phyloP scores from a whole-genome alignment of 192 early-diverging fungal genomes.

The Neocallimastix lanati region DNA sequence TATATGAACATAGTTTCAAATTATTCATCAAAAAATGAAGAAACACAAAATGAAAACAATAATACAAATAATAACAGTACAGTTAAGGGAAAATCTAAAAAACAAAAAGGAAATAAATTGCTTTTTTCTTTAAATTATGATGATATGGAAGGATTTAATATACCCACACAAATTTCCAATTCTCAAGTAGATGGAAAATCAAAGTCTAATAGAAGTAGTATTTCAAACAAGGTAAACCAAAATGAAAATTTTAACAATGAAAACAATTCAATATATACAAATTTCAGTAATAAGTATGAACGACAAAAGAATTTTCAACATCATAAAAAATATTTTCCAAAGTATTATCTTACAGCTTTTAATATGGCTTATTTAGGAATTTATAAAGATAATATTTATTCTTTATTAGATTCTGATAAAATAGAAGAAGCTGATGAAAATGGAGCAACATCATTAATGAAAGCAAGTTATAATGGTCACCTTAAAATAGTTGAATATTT shows the following conservation, averaged over 20 bases:
- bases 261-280: not conserved
- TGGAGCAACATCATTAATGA: not conserved
- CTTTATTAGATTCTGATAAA: no score
- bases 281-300: not conserved
- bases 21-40: not conserved
- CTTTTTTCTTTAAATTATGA: not conserved
- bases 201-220: no score
- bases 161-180: not conserved
- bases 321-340: not conserved
- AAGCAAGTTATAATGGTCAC: constrained; percentile 20
- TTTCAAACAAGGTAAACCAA: no score
- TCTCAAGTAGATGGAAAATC: no score
- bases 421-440: not conserved
- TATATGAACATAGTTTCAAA: constrained; percentile 2
- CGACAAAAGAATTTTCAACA: not conserved
- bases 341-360: not conserved
- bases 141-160: not conserved
- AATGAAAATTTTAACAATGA: no score
- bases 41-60: no score
- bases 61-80: no score
- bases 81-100: not conserved
- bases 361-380: not conserved
- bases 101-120: not conserved
- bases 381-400: no score
- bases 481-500: no score